Percentiles rank a stretch among this genome's conserved stretches.
These are phyloP conservation scores for Diutina sp. DNA, from an alignment of 1,139 yeast genomes.

Conservation along the genomic window DNA sequence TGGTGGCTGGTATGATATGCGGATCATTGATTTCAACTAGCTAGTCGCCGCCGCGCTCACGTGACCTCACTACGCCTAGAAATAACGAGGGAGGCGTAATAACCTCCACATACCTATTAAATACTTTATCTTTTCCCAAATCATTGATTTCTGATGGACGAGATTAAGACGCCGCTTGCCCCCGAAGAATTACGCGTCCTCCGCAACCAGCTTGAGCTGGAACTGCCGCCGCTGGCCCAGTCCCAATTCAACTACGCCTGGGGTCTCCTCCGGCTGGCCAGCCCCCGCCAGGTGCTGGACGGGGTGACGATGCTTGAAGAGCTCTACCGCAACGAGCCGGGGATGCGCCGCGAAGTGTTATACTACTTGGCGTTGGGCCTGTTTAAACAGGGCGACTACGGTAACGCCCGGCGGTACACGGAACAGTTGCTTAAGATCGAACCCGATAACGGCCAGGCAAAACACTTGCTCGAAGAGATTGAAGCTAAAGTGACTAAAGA, in stretches of 20 bases:
- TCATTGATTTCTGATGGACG: no score
- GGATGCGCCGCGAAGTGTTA: slow-evolving; percentile 77
- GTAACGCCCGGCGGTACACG: slow-evolving; percentile 76
- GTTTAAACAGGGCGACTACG: slow-evolving; percentile 76
- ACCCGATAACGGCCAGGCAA: slow-evolving; percentile 74
- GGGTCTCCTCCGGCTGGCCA: slow-evolving; percentile 73
- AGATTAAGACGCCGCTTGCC: slow-evolving; percentile 45
- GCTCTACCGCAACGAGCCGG: slow-evolving; percentile 66
- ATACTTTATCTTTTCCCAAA: no score
- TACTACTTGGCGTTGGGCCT: slow-evolving; percentile 85
- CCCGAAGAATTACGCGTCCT: slow-evolving; percentile 65
- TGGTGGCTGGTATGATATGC: no score
- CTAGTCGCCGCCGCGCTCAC: no score
- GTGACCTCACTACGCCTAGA: no score
- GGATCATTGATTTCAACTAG: no score
- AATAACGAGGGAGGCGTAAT: no score
- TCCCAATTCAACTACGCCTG: slow-evolving; percentile 91
- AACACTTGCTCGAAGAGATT: slow-evolving; percentile 56
- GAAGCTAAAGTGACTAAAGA: slow-evolving; percentile 80
- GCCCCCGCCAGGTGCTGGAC: slow-evolving; percentile 50
- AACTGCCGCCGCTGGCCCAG: slow-evolving; percentile 75
- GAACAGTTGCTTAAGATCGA: slow-evolving; percentile 68
- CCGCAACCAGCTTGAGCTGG: slow-evolving; percentile 66
- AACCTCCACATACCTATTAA: no score
- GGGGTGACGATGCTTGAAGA: slow-evolving; percentile 71